These are phyloP conservation scores for Candida maesae DNA, from an alignment of 805 yeast genomes.

Conservation along the genomic window DNA sequence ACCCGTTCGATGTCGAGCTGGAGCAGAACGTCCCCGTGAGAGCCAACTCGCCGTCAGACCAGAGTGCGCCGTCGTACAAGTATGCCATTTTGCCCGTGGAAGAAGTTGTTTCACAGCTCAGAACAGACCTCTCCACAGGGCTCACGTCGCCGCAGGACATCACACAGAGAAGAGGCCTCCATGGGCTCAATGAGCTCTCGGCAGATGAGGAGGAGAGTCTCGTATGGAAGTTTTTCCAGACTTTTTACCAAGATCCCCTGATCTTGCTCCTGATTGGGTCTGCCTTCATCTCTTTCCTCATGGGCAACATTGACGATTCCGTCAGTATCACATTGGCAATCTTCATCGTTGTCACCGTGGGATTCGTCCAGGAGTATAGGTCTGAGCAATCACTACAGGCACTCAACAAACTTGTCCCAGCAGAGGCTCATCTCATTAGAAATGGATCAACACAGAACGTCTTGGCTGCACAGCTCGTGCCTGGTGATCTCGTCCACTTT, in stretches of 20 bases:
- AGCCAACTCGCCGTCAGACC: conserved; percentile 28
- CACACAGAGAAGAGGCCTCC: conserved; percentile 60
- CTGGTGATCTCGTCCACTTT: conserved; percentile 92
- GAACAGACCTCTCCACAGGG: conserved; percentile 60
- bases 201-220: conserved; percentile 75
- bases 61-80: conserved; percentile 55
- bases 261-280: conserved; percentile 86
- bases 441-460: conserved; percentile 75
- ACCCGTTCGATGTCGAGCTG: conserved; percentile 32
- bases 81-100: conserved; percentile 60
- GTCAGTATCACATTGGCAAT: conserved; percentile 91
- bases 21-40: conserved; percentile 6
- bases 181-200: conserved; percentile 78
- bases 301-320: conserved; percentile 98
- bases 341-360: conserved; percentile 90
- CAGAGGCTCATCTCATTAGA: conserved; percentile 90
- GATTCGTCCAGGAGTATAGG: conserved; percentile 95
- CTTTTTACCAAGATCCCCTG: conserved; percentile 87
- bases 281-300: conserved; percentile 77
- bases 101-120: conserved; percentile 60
- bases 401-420: conserved; percentile 88
- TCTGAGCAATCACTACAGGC: conserved; percentile 95
- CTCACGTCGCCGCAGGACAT: conserved; percentile 68
- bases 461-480: conserved; percentile 83
- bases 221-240: conserved; percentile 66